A percentile compares a stretch with the other conserved stretches of the same genome.
Evolutionary conservation across 345 rosid species (phyloP).

Genomic region (Gossypium mustelinum): DNA sequence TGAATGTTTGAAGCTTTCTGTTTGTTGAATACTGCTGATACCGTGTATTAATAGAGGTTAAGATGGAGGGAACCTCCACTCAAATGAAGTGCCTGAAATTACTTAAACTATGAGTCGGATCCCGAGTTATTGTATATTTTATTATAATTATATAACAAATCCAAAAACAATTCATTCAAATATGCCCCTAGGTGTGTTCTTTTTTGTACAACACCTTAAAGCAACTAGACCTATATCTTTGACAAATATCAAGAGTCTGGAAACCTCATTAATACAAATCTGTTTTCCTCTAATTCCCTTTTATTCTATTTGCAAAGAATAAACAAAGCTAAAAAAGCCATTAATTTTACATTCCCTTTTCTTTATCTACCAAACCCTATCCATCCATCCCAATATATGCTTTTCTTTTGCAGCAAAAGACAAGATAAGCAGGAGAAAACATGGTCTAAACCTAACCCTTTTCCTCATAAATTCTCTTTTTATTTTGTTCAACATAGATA

Average conservation of each 20-base stretch:
- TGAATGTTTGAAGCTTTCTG: background rate
- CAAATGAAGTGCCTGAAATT: no score
- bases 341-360: slow-evolving; percentile 13
- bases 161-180: slow-evolving; percentile 1
- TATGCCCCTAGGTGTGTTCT: background rate
- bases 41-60: no score
- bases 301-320: background rate
- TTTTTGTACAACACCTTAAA: slow-evolving; percentile 1
- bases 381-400: slow-evolving; percentile 8
- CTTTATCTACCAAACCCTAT: slow-evolving; percentile 6
- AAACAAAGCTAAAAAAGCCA: slow-evolving; percentile 10
- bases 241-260: slow-evolving; percentile 21
- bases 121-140: no score
- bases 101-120: no score
- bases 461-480: background rate
- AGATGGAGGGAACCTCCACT: no score
- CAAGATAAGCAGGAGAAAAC: slow-evolving; percentile 26
- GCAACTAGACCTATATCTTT: slow-evolving; percentile 16
- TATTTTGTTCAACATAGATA: background rate
- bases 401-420: slow-evolving; percentile 21
- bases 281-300: background rate
- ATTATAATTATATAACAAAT: background rate
- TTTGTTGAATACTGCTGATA: background rate
- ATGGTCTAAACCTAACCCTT: slow-evolving; percentile 13
- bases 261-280: slow-evolving; percentile 10